Percentiles rank a stretch among this genome's conserved stretches.
These are phyloP conservation scores for Gossypium rotundifolium DNA, from an alignment of 345 rosid genomes.

Conservation along the genomic window DNA sequence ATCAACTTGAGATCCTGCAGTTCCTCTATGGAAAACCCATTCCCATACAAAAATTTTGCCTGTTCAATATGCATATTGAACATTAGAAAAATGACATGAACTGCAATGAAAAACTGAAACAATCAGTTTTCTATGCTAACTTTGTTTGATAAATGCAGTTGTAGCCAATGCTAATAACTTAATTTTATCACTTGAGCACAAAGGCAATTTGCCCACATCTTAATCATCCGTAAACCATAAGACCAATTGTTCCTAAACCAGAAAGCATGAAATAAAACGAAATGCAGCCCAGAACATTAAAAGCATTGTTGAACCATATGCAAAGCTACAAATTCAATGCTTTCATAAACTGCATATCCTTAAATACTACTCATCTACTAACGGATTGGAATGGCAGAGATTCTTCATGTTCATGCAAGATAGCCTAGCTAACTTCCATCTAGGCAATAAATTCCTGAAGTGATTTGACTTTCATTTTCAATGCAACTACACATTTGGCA, in stretches of 20 bases:
- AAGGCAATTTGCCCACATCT: not conserved
- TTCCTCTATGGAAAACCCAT: conserved; percentile 72
- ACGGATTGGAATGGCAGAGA: not conserved
- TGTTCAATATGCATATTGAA: conserved; percentile 30
- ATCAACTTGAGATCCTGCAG: conserved; percentile 84
- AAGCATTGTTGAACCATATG: not conserved
- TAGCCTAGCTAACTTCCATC: not conserved
- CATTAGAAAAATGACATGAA: not conserved
- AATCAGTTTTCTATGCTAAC: not conserved
- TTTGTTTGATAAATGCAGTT: not conserved
- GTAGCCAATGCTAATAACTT: not conserved
- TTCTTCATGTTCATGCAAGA: not conserved
- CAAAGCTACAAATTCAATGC: not conserved
- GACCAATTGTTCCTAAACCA: not conserved
- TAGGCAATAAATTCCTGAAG: not conserved
- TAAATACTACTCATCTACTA: not conserved
- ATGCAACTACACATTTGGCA: not conserved
- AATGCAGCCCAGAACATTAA: not conserved
- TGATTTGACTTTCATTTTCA: not conserved
- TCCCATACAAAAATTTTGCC: conserved; percentile 94
- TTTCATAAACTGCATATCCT: not conserved
- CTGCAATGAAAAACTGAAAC: not conserved
- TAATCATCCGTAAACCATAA: not conserved
- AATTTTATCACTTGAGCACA: not conserved
- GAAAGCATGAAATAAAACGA: not conserved